phyloP scores from a whole-genome alignment of 2,329 filamentous ascomycete genomes.

The Neonectria punicea region DNA sequence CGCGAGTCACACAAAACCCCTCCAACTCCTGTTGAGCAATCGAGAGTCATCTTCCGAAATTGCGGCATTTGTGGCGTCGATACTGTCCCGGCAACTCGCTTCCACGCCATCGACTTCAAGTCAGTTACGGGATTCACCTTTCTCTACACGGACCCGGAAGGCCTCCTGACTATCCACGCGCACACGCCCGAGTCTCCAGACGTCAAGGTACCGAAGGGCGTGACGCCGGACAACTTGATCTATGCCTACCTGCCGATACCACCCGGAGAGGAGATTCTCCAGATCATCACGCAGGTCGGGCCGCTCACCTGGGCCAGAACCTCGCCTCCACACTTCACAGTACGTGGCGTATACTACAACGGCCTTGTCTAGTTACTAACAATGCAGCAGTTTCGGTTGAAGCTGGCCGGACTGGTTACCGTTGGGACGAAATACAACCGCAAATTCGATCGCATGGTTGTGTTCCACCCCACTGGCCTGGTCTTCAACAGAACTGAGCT shows the following conservation, averaged over 20 bases:
- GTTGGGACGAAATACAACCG: background rate
- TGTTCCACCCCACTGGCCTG: background rate
- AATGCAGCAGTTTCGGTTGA: background rate
- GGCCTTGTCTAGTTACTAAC: no score
- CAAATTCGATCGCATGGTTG: background rate
- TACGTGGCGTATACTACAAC: no score
- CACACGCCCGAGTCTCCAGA: background rate
- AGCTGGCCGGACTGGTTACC: background rate
- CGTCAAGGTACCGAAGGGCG: background rate
- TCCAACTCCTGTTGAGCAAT: background rate
- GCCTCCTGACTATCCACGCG: background rate
- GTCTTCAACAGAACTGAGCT: background rate
- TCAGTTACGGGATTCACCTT: background rate
- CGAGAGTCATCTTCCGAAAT: background rate
- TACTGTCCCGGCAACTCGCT: background rate
- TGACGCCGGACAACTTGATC: background rate
- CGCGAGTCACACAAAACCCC: no score
- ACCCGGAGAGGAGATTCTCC: background rate
- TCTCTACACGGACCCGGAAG: background rate
- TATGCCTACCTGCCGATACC: background rate
- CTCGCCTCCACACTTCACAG: no score
- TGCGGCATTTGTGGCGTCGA: background rate
- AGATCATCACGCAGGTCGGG: background rate
- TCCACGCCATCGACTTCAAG: conserved; percentile 2
- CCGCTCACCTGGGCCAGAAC: background rate